These are phyloP conservation scores for Ilyonectria destructans DNA, from an alignment of 2,329 filamentous ascomycete genomes.

Conservation along the genomic window DNA sequence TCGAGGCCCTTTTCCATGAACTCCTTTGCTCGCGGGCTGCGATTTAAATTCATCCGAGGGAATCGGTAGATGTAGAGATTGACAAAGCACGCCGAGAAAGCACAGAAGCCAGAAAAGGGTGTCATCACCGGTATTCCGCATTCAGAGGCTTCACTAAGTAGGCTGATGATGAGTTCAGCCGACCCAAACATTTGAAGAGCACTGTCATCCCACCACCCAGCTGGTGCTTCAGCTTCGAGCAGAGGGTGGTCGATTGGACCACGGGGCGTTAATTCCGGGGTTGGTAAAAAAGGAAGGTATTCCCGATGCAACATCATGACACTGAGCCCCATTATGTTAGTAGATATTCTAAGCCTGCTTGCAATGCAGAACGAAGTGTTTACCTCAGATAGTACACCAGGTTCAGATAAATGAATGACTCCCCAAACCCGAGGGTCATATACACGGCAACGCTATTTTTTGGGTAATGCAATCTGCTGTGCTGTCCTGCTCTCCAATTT, in stretches of 20 bases:
- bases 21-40: conserved; percentile 36
- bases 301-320: conserved; percentile 61
- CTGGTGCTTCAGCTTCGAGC: conserved; percentile 56
- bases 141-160: conserved; percentile 58
- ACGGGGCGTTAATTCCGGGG: conserved; percentile 51
- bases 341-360: rapidly evolving
- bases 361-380: background rate
- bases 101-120: conserved; percentile 63
- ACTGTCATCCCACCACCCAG: conserved; percentile 59
- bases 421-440: conserved; percentile 58
- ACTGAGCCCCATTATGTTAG: conserved; percentile 44
- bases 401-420: conserved; percentile 61
- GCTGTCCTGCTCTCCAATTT: conserved; percentile 56
- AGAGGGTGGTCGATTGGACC: conserved; percentile 60
- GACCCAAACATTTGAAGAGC: conserved; percentile 56
- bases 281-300: conserved; percentile 62
- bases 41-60: conserved; percentile 57
- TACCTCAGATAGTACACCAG: conserved; percentile 62
- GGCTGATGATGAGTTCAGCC: conserved; percentile 53
- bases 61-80: conserved; percentile 60
- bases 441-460: conserved; percentile 56
- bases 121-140: conserved; percentile 57
- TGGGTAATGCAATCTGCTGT: conserved; percentile 56
- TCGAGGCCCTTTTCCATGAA: conserved; percentile 43
- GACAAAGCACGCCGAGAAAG: conserved; percentile 61